Percentiles rank a stretch among this genome's conserved stretches.
Conservation (phyloP, 2,329 filamentous ascomycete species). For the Colletotrichum phormii region DNA sequence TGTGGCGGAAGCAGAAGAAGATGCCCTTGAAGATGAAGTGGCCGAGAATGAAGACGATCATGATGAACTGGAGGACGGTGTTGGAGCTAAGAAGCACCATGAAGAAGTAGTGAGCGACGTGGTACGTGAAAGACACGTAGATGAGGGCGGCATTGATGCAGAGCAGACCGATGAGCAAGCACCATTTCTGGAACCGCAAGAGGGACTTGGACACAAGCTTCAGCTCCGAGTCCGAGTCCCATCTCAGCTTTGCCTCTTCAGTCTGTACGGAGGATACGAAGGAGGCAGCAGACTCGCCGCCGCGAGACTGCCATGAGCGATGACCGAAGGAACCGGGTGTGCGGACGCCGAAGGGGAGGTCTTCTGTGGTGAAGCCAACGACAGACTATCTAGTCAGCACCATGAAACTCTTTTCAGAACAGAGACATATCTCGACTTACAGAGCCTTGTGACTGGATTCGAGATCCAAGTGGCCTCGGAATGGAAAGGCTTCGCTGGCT, state of each 20-base stretch:
- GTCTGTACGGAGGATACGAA: slow-evolving; percentile 50
- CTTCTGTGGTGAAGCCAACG: slow-evolving; percentile 44
- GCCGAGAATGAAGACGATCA: slow-evolving; percentile 53
- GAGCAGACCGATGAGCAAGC: slow-evolving; percentile 49
- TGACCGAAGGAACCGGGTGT: slow-evolving; percentile 46
- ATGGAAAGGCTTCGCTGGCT: slow-evolving; percentile 37
- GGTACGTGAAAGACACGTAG: slow-evolving; percentile 50
- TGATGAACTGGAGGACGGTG: slow-evolving; percentile 55
- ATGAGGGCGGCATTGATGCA: slow-evolving; percentile 50
- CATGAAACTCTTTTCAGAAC: neutral
- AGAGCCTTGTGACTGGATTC: slow-evolving; percentile 30
- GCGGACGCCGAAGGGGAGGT: slow-evolving; percentile 45
- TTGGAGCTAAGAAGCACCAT: slow-evolving; percentile 59
- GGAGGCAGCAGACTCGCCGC: slow-evolving; percentile 48
- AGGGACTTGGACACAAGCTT: slow-evolving; percentile 51
- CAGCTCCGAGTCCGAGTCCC: slow-evolving; percentile 54
- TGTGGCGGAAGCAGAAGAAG: slow-evolving; percentile 45
- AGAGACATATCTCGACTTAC: slow-evolving; percentile 1
- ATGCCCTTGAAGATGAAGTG: slow-evolving; percentile 46
- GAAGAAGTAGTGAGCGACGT: slow-evolving; percentile 56
- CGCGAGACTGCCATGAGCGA: slow-evolving; percentile 47
- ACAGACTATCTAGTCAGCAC: slow-evolving; percentile 44
- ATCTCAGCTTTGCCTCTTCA: slow-evolving; percentile 53
- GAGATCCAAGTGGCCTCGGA: slow-evolving; percentile 12
- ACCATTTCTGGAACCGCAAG: slow-evolving; percentile 53